Conservation (phyloP, 2,329 filamentous ascomycete species). For the Balansia obtecta region DNA sequence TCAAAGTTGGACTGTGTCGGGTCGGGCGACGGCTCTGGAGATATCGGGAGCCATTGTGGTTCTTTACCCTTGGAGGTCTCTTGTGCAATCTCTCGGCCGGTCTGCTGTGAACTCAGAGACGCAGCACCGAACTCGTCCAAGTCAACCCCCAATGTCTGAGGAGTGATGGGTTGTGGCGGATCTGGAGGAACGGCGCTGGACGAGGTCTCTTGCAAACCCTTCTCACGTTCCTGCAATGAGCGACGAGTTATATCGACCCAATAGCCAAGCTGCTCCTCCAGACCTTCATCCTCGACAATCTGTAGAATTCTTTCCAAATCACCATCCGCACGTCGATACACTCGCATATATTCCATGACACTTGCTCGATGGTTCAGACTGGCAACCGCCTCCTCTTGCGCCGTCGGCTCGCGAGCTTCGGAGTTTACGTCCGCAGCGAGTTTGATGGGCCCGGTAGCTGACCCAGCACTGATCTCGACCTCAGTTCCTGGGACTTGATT, state of each 20-base stretch:
- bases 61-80: constrained; percentile 16
- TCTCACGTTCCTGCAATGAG: constrained; percentile 15
- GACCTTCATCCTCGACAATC: constrained; percentile 48
- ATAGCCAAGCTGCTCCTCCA: constrained; percentile 44
- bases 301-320: constrained; percentile 45
- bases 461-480: background rate
- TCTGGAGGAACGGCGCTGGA: background rate
- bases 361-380: constrained; percentile 12
- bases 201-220: background rate
- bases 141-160: background rate
- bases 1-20: constrained; percentile 6
- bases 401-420: background rate
- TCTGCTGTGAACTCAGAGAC: background rate
- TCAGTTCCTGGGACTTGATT: background rate
- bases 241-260: constrained; percentile 42
- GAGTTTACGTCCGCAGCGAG: background rate
- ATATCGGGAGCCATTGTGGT: constrained; percentile 7
- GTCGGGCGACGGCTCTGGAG: constrained; percentile 5
- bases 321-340: constrained; percentile 47
- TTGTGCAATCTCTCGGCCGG: background rate
- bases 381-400: background rate
- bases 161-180: background rate
- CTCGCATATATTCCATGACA: constrained; percentile 30
- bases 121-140: background rate
- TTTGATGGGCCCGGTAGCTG: background rate